Evolutionary conservation across 441 rosid species (phyloP).

Genomic region (Dalechampia spathulata): DNA sequence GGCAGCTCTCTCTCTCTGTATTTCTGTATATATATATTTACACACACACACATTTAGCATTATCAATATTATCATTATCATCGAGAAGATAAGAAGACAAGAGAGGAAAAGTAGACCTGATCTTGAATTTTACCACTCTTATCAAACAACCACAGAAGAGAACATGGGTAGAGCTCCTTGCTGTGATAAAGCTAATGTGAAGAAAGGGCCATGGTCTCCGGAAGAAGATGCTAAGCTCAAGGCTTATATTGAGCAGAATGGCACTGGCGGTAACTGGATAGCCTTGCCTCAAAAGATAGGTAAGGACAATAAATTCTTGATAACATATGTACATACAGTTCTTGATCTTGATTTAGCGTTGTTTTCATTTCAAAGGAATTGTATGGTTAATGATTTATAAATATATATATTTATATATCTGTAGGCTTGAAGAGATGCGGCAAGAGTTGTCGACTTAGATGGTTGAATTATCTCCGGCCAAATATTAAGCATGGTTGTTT

Average conservation of each 20-base stretch:
- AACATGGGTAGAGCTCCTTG: slow-evolving; percentile 76
- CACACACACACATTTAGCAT: neutral
- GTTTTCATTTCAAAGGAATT: too few relatives aligned
- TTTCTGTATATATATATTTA: neutral
- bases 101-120: neutral
- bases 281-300: slow-evolving; percentile 66
- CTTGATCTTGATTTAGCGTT: too few relatives aligned
- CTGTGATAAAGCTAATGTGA: slow-evolving; percentile 69
- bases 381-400: too few relatives aligned
- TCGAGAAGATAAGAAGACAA: slow-evolving; percentile 6
- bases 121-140: neutral
- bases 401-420: neutral
- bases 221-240: slow-evolving; percentile 64
- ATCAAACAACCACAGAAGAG: slow-evolving; percentile 1
- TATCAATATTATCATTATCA: slow-evolving; percentile 11
- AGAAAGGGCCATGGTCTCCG: slow-evolving; percentile 72
- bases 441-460: slow-evolving; percentile 58
- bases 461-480: slow-evolving; percentile 67
- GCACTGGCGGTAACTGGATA: slow-evolving; percentile 67
- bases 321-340: neutral
- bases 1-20: slow-evolving; percentile 21
- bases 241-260: slow-evolving; percentile 40
- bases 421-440: slow-evolving; percentile 67
- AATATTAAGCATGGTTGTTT: slow-evolving; percentile 62
- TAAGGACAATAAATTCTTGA: slow-evolving; percentile 1